phyloP scores from a whole-genome alignment of 2,329 filamentous ascomycete genomes.

The Diplodia intermedia region DNA sequence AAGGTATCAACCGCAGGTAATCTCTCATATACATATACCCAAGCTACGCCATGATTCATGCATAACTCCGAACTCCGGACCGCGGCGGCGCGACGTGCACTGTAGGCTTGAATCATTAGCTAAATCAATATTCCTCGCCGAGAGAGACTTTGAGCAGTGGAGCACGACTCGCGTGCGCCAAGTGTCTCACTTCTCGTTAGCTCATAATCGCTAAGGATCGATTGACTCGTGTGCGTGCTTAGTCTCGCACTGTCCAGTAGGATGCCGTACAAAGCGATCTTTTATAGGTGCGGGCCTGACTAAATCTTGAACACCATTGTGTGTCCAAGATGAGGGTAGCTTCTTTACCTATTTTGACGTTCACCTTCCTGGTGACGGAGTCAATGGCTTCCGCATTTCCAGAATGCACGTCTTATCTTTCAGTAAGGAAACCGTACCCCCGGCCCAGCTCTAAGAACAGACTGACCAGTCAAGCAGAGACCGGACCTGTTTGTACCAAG shows the following conservation, averaged over 20 bases:
- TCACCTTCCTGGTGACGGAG: not conserved
- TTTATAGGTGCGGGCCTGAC: not conserved
- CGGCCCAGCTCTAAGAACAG: not conserved
- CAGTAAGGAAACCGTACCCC: not conserved
- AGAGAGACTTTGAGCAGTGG: not conserved
- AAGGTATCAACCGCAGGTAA: not conserved
- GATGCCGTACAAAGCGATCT: not conserved
- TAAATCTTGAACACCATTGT: not conserved
- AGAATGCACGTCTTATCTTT: not conserved
- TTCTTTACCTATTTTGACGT: not conserved
- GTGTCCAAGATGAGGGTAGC: not conserved
- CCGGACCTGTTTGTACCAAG: constrained; percentile 3
- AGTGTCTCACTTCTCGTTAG: not conserved
- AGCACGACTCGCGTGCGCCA: not conserved
- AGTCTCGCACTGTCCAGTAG: not conserved
- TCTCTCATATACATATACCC: not conserved
- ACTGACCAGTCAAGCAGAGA: not conserved
- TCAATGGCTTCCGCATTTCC: not conserved
- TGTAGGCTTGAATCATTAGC: not conserved
- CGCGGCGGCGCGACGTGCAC: too few species aligned
- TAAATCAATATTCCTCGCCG: not conserved
- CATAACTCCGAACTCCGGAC: not conserved
- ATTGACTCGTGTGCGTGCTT: not conserved
- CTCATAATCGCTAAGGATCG: not conserved
- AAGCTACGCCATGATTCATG: not conserved